Conservation (phyloP, 306 rosid genomes). For the Dalbergia oliveri region DNA sequence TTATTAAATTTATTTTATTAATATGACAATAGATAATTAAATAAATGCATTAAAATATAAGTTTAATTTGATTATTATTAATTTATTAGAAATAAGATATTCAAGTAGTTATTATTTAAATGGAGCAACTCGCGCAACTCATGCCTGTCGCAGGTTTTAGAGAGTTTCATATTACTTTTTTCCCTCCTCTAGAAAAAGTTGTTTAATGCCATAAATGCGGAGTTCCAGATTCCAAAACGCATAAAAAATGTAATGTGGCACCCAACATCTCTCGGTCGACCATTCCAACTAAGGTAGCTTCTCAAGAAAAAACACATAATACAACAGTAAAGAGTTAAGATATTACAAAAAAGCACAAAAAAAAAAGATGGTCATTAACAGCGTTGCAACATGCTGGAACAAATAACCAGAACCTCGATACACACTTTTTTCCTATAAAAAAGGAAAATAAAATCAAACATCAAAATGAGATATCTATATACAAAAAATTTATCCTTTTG, state of each 20-base stretch:
- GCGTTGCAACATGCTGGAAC: constrained; percentile 13
- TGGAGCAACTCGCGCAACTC: too few species aligned
- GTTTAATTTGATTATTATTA: too few species aligned
- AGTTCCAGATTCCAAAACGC: neutral
- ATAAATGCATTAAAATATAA: too few species aligned
- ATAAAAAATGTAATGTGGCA: neutral
- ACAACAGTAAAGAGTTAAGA: neutral
- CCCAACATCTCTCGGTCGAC: neutral
- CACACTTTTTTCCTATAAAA: neutral
- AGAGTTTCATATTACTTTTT: too few species aligned
- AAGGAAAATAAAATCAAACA: neutral
- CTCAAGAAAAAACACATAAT: neutral
- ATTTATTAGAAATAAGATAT: too few species aligned
- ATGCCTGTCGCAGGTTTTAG: too few species aligned
- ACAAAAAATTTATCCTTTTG: neutral
- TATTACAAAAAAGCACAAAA: neutral
- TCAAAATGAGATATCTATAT: constrained; percentile 16
- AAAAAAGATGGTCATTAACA: neutral
- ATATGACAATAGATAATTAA: too few species aligned
- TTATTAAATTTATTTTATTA: too few species aligned
- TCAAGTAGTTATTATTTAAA: too few species aligned
- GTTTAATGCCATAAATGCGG: neutral
- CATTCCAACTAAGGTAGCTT: neutral
- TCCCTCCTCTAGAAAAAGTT: too few species aligned
- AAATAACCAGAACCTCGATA: neutral